Percentiles rank a stretch among this genome's conserved stretches.
phyloP scores from a whole-genome alignment of 345 rosid genomes.

The Ricinus communis region DNA sequence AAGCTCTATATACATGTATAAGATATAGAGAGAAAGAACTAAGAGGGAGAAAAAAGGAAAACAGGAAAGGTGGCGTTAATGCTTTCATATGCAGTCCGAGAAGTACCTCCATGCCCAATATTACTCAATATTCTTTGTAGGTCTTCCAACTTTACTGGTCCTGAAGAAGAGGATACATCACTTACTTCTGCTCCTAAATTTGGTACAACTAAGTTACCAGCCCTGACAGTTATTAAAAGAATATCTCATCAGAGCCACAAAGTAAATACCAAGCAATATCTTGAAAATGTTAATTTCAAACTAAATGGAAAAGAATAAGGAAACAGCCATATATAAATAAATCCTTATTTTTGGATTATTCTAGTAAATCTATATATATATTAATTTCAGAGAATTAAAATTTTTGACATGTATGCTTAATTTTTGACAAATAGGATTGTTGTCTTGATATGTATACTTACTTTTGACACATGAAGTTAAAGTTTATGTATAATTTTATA shows the following conservation, averaged over 20 bases:
- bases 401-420: too few species aligned
- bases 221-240: constrained; percentile 42
- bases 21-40: constrained; percentile 20
- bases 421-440: too few species aligned
- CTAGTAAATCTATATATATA: too few species aligned
- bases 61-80: background rate
- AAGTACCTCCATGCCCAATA: constrained; percentile 66
- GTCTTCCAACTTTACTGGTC: constrained; percentile 86
- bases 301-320: background rate
- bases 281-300: background rate
- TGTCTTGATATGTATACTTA: too few species aligned
- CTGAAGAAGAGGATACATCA: constrained; percentile 74
- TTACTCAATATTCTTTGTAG: constrained; percentile 87
- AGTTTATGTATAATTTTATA: too few species aligned
- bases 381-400: too few species aligned
- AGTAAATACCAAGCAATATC: constrained; percentile 12
- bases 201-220: constrained; percentile 70
- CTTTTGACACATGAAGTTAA: too few species aligned
- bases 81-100: background rate
- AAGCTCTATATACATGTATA: too few species aligned
- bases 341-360: background rate
- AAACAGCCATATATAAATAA: background rate
- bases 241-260: constrained; percentile 5
- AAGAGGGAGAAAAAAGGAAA: constrained; percentile 13
- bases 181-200: constrained; percentile 65